These are phyloP conservation scores for Phytophthora pseudosyringae DNA, from an alignment of 352 stramenopile genomes.

Conservation along the genomic window DNA sequence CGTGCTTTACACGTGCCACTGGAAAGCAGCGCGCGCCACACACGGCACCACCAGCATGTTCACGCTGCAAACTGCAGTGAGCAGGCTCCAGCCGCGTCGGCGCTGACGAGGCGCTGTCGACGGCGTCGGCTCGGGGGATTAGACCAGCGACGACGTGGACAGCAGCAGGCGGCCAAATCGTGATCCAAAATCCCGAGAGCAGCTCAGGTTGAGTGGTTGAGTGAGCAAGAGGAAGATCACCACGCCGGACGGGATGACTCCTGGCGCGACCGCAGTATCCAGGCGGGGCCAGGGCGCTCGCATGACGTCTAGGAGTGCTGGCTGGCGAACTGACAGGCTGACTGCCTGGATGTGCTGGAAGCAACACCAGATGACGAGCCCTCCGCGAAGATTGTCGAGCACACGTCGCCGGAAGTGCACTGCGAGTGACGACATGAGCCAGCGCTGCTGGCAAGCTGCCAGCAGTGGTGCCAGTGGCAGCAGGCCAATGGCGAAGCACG, in stretches of 20 bases:
- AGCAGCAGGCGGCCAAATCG: constrained; percentile 18
- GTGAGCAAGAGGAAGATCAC: constrained; percentile 4
- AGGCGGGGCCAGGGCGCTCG: too few species aligned
- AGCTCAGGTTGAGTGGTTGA: constrained; percentile 2
- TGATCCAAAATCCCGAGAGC: constrained; percentile 23
- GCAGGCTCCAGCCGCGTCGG: neutral
- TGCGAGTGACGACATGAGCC: neutral
- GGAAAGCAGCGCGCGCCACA: neutral
- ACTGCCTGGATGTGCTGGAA: neutral
- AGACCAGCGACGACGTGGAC: constrained; percentile 4
- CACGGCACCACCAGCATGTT: neutral
- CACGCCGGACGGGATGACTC: neutral
- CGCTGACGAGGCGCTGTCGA: constrained; percentile 19
- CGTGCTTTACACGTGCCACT: neutral
- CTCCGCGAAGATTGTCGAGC: too few species aligned
- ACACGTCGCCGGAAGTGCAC: neutral
- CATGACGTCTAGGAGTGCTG: too few species aligned
- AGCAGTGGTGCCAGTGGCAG: too few species aligned
- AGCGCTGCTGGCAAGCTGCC: too few species aligned
- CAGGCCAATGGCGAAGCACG: too few species aligned
- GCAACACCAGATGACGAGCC: too few species aligned
- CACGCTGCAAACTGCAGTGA: too few species aligned
- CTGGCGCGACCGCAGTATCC: too few species aligned
- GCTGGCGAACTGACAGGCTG: too few species aligned
- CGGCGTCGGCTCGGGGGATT: constrained; percentile 11